A percentile compares a stretch with the other conserved stretches of the same genome.
Conservation (phyloP, 495 filamentous ascomycete genomes). For the Terfezia claveryi region DNA sequence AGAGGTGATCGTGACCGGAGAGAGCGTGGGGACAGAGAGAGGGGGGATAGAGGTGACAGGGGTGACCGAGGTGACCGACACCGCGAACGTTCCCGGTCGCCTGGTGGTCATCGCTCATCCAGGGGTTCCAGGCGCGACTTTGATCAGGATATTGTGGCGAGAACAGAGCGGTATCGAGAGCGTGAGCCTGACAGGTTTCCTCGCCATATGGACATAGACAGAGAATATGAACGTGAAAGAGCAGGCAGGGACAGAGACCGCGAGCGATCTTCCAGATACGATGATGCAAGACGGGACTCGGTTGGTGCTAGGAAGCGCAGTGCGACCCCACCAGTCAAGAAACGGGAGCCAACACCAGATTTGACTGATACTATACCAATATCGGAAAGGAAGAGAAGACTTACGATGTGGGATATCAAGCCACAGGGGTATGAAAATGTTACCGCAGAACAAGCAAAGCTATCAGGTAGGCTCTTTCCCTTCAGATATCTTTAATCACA, state of each 20-base stretch:
- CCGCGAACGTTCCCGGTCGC: constrained; percentile 21
- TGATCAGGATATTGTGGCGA: constrained; percentile 9
- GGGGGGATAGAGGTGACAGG: constrained; percentile 29
- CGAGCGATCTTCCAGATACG: constrained; percentile 18
- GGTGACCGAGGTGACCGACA: constrained; percentile 22
- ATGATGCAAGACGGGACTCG: constrained; percentile 9
- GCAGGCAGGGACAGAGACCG: constrained; percentile 22
- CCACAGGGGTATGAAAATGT: constrained; percentile 96
- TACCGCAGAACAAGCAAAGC: constrained; percentile 92
- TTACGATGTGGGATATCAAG: constrained; percentile 99
- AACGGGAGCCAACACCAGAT: constrained; percentile 87
- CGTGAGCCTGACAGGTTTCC: constrained; percentile 26
- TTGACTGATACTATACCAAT: constrained; percentile 64
- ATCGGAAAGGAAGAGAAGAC: constrained; percentile 58
- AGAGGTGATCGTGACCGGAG: constrained; percentile 1
- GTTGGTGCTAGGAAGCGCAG: constrained; percentile 38
- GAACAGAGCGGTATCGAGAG: constrained; percentile 21
- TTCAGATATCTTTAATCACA: not conserved
- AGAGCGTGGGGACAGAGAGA: not conserved
- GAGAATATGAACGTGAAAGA: constrained; percentile 24
- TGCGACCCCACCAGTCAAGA: constrained; percentile 59
- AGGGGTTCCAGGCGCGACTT: constrained; percentile 13
- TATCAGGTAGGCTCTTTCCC: constrained; percentile 42
- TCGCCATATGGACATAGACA: constrained; percentile 21
- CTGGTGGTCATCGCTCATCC: constrained; percentile 13